Conservation (phyloP, 805 yeast species). For the Myxozyma nipponensis region DNA sequence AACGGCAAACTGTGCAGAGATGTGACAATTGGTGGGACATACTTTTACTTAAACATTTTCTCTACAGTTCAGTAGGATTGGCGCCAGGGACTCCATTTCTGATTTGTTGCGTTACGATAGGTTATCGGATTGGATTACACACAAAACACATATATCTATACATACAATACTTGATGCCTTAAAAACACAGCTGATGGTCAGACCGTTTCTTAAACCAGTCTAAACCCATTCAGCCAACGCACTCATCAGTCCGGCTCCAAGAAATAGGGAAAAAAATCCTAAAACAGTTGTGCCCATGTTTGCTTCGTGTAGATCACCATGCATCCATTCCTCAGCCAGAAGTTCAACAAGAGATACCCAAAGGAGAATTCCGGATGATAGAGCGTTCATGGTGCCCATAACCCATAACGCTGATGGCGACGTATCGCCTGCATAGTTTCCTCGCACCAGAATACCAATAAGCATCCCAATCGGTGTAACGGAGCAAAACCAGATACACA, state of each 20-base stretch:
- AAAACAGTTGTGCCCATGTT: slow-evolving; percentile 50
- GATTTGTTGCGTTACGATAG: slow-evolving; percentile 85
- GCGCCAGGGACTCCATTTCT: slow-evolving; percentile 63
- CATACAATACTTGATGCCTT: too few species aligned
- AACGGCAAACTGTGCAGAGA: slow-evolving; percentile 61
- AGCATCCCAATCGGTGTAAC: slow-evolving; percentile 74
- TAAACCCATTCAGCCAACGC: slow-evolving; percentile 46
- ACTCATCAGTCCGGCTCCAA: slow-evolving; percentile 64
- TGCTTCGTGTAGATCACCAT: slow-evolving; percentile 62
- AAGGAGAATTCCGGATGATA: slow-evolving; percentile 72
- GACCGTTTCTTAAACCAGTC: background rate
- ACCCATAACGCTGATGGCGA: slow-evolving; percentile 35
- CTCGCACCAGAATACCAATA: slow-evolving; percentile 72
- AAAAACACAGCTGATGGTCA: background rate
- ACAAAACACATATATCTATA: too few species aligned
- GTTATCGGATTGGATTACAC: too few species aligned
- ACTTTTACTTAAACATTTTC: slow-evolving; percentile 51
- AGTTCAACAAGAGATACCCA: slow-evolving; percentile 76
- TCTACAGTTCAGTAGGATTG: background rate
- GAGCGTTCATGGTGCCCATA: slow-evolving; percentile 69
- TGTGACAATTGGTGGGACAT: slow-evolving; percentile 61
- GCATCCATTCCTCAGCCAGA: slow-evolving; percentile 70
- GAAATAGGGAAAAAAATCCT: slow-evolving; percentile 55
- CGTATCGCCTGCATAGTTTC: slow-evolving; percentile 34
- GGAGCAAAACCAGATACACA: slow-evolving; percentile 47